phyloP scores from a whole-genome alignment of 1,139 yeast species.

The Lodderomyces beijingensis region DNA sequence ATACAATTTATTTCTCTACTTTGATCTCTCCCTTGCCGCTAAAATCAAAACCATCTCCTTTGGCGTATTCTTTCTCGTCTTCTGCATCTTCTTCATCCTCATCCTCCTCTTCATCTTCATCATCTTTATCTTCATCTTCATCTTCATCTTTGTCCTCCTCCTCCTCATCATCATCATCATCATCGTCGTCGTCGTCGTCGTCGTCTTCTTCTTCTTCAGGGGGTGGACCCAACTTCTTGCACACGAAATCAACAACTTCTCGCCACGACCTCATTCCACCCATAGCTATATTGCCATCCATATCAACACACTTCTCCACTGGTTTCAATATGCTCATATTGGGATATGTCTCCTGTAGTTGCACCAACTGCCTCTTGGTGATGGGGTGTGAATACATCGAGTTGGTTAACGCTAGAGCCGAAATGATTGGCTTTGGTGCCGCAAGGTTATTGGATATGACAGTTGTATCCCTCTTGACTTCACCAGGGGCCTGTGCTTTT shows the following conservation, averaged over 20 bases:
- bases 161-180: constrained; percentile 13
- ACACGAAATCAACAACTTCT: constrained; percentile 27
- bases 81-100: constrained; percentile 5
- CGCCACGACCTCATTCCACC: constrained; percentile 32
- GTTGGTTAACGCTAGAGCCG: constrained; percentile 25
- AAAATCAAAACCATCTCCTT: no score
- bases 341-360: constrained; percentile 25
- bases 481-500: constrained; percentile 7
- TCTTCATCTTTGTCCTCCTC: constrained; percentile 13
- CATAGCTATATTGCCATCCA: constrained; percentile 30
- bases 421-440: constrained; percentile 24
- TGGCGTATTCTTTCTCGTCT: not conserved
- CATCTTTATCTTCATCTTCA: constrained; percentile 13
- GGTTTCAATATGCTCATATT: constrained; percentile 26
- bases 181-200: constrained; percentile 14
- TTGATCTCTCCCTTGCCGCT: no score
- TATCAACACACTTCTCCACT: constrained; percentile 27
- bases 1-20: no score
- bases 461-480: constrained; percentile 15
- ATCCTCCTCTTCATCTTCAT: constrained; percentile 7
- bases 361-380: constrained; percentile 21
- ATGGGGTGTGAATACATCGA: constrained; percentile 31
- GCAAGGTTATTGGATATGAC: constrained; percentile 17
- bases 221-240: constrained; percentile 24
- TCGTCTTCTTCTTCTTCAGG: constrained; percentile 19